Percentiles rank a stretch among this genome's conserved stretches.
Conservation (phyloP, 1,284 basidiomycete species). For the Bondarzewia mesenterica region DNA sequence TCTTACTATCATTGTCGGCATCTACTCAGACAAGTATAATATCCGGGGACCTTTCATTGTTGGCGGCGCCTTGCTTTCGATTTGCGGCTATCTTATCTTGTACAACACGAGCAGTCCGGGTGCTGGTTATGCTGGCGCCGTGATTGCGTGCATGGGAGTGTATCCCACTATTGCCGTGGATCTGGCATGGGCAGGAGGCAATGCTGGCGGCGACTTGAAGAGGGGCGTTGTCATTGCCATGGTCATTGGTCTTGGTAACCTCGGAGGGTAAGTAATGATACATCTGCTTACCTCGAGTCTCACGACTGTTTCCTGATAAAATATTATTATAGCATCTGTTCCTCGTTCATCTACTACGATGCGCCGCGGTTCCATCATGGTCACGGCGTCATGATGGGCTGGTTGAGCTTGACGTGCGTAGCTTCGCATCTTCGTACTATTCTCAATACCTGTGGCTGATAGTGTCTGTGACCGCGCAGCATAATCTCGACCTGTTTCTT, state of each 20-base stretch:
- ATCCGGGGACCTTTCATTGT: conserved; percentile 38
- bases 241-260: conserved; percentile 44
- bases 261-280: conserved; percentile 33
- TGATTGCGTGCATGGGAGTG: conserved; percentile 46
- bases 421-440: neutral
- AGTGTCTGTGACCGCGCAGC: conserved; percentile 13
- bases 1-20: conserved; percentile 31
- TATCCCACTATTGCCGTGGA: conserved; percentile 45
- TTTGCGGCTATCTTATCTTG: conserved; percentile 39
- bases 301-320: neutral
- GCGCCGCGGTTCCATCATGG: conserved; percentile 41
- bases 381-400: conserved; percentile 43
- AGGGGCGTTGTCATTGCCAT: conserved; percentile 45
- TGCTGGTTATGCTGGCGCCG: conserved; percentile 40
- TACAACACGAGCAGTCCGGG: conserved; percentile 28
- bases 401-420: conserved; percentile 30
- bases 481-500: conserved; percentile 17
- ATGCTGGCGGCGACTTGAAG: conserved; percentile 48
- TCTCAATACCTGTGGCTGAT: neutral
- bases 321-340: conserved; percentile 31
- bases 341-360: conserved; percentile 34
- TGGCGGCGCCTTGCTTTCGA: conserved; percentile 26
- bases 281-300: too few species aligned
- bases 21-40: conserved; percentile 33
- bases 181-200: conserved; percentile 48